Percentiles rank a stretch among this genome's conserved stretches.
Evolutionary conservation across 495 filamentous ascomycete species (phyloP).

Genomic region (Paragyromitra xinjiangensis): DNA sequence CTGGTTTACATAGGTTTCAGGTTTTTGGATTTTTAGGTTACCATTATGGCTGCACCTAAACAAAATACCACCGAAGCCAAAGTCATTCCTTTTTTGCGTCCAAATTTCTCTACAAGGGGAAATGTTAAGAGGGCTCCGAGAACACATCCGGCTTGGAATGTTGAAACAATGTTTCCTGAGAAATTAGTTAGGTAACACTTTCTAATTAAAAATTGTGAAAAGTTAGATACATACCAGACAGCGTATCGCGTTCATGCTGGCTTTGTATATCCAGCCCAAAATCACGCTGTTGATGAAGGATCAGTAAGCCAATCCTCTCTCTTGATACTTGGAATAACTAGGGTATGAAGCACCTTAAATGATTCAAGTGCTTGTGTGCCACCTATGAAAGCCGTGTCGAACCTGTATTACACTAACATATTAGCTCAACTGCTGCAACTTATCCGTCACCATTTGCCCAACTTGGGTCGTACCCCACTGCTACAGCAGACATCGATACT

Average conservation of each 20-base stretch:
- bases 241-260: conserved; percentile 49
- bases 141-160: conserved; percentile 58
- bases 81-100: conserved; percentile 56
- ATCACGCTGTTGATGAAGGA: conserved; percentile 47
- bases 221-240: conserved; percentile 37
- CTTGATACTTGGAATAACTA: not conserved
- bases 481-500: conserved; percentile 55
- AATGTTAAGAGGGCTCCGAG: conserved; percentile 59
- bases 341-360: conserved; percentile 60
- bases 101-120: conserved; percentile 56
- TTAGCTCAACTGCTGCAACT: not conserved
- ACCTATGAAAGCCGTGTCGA: conserved; percentile 76
- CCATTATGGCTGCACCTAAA: conserved; percentile 56
- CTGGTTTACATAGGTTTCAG: not conserved
- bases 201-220: not conserved
- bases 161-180: conserved; percentile 58
- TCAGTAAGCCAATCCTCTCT: not conserved
- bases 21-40: conserved; percentile 7
- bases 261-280: conserved; percentile 43
- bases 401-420: conserved; percentile 62
- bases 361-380: conserved; percentile 71
- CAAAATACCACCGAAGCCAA: conserved; percentile 52
- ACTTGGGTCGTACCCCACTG: conserved; percentile 26
- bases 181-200: conserved; percentile 5
- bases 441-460: not conserved